Percentiles rank a stretch among this genome's conserved stretches.
phyloP scores from a whole-genome alignment of 2,329 filamentous ascomycete genomes.

The Neofusicoccum ribis region DNA sequence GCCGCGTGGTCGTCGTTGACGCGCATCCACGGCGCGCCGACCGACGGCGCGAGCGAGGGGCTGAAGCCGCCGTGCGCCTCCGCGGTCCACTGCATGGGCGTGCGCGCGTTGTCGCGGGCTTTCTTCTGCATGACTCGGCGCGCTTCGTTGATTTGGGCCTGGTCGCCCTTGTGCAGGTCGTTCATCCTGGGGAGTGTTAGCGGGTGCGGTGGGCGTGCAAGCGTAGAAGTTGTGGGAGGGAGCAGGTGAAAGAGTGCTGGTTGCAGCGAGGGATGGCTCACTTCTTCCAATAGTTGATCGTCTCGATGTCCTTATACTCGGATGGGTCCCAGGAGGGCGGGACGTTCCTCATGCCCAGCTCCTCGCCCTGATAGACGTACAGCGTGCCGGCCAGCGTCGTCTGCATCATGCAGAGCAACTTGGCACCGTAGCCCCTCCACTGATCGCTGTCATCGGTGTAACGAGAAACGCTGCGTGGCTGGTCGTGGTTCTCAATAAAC shows the following conservation, averaged over 20 bases:
- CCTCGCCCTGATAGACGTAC: conserved; percentile 54
- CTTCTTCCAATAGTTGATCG: conserved; percentile 53
- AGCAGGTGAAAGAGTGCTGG: background rate
- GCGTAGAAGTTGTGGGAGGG: too few species aligned
- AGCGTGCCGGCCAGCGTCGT: conserved; percentile 50
- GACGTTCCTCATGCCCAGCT: conserved; percentile 53
- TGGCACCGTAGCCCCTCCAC: conserved; percentile 48
- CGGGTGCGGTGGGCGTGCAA: background rate
- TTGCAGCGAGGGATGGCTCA: conserved; percentile 20
- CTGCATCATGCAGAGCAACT: conserved; percentile 50
- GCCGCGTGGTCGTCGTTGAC: conserved; percentile 55
- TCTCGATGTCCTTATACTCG: conserved; percentile 56
- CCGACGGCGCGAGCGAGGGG: conserved; percentile 41
- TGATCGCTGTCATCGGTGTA: conserved; percentile 50
- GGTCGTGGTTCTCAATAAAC: conserved; percentile 57
- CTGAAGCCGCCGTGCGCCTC: conserved; percentile 61
- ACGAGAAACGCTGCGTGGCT: conserved; percentile 51
- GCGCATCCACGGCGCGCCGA: conserved; percentile 60
- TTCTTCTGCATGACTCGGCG: conserved; percentile 47
- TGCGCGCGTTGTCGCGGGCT: conserved; percentile 65
- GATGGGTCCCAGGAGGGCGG: conserved; percentile 44
- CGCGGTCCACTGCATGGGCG: conserved; percentile 66
- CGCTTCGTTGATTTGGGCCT: conserved; percentile 30
- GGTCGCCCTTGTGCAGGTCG: conserved; percentile 31
- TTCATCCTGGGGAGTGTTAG: conserved; percentile 26